Evolutionary conservation across 257 asterid genomes (phyloP), one percentile per base, ranked within the genome.

Genomic region (Solanum dulcamara): DNA sequence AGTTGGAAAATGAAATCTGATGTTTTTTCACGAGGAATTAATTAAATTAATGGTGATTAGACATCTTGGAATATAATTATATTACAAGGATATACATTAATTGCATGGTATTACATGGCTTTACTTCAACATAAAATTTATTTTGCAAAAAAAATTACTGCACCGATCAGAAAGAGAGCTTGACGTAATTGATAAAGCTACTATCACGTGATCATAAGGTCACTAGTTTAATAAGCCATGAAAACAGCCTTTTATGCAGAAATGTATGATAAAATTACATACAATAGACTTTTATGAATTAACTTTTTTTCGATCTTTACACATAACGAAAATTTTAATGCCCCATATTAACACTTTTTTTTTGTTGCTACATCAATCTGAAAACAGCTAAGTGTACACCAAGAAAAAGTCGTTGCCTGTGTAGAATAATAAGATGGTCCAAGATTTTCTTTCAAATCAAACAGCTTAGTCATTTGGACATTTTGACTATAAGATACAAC

Each of bases 101-200:
- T n/a, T n/a, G n/a, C n/a, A n/a, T n/a, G n/a, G n/a, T n/a, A n/a
- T n/a, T n/a, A n/a, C n/a, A n/a, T n/a, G n/a, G n/a, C n/a, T n/a
- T n/a, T n/a, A n/a, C n/a, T n/a, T n/a, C n/a, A n/a, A n/a, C n/a
- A n/a, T n/a, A n/a, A n/a, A 53, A 53, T 2, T 53, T 53, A 53
- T 53, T 0, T 53, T 18, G 60, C 26, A 53, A 18, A 18, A 18
- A 18, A 1, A 51, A 1, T 51, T 51, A 0, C 7, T 15, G 18
- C 24, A n/a, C 60, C 60, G 0, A 53, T 53, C 11, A 0, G 0
- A 53, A 53, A 18, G 60, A 53, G 4, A 18, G 4, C 0, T 53
- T 0, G 11, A 53, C 60, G 7, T 18, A 18, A 18, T 0, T 0
- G 0, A 51, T 53, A 53, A 20, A 53, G 11, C 7, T 7, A 7